phyloP scores from a whole-genome alignment of 495 filamentous ascomycete genomes.

The Alectoria sarmentosa region DNA sequence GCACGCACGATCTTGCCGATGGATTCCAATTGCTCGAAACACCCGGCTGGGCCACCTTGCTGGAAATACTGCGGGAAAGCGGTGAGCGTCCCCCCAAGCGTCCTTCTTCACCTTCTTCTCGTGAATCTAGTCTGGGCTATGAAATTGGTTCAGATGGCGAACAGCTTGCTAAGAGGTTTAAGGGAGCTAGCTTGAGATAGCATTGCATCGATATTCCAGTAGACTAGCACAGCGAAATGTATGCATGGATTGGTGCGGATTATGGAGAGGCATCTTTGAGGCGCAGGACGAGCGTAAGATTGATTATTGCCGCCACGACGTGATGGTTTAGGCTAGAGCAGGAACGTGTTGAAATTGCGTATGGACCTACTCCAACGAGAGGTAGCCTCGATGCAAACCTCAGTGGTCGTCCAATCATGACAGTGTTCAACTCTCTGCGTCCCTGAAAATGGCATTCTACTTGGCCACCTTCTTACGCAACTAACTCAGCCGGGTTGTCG shows the following conservation, averaged over 20 bases:
- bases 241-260: not conserved
- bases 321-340: not conserved
- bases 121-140: conserved; percentile 33
- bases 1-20: conserved; percentile 66
- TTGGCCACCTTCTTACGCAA: not conserved
- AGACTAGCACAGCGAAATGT: conserved; percentile 7
- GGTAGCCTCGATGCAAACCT: not conserved
- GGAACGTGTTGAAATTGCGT: not conserved
- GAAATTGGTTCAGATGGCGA: conserved; percentile 44
- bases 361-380: not conserved
- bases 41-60: conserved; percentile 84
- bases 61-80: conserved; percentile 88
- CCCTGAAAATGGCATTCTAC: not conserved
- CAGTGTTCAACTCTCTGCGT: not conserved
- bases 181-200: conserved; percentile 88
- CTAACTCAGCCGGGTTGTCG: not conserved
- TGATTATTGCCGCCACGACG: not conserved
- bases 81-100: conserved; percentile 94
- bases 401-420: not conserved
- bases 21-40: conserved; percentile 75
- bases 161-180: conserved; percentile 97
- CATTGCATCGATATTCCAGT: conserved; percentile 14
- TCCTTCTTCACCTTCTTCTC: conserved; percentile 45
- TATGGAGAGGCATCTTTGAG: not conserved
- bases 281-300: not conserved